Evolutionary conservation across 345 rosid species (phyloP), one percentile per base, ranked within the genome.

Genomic region (Dovyalis caffra): DNA sequence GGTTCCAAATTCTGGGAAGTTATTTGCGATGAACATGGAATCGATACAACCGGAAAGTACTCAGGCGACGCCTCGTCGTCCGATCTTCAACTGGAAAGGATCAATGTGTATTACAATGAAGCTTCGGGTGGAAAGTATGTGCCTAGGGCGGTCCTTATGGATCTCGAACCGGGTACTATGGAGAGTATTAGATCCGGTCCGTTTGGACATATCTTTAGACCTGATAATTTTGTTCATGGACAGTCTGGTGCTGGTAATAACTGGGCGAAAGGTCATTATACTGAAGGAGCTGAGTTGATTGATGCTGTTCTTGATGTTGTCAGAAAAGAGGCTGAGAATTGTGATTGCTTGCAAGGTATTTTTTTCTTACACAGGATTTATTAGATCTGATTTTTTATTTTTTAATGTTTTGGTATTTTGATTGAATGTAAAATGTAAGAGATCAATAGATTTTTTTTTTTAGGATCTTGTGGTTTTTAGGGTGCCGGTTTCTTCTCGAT

Each of bases 1-100:
- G 98, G 98, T 23, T 91, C 98, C 83, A 94, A 94, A 73, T 94
- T 94, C 81, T 94, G 98, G 98, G 98, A 94, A 75, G 98, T 94
- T 6, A 94, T 94, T 74, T 94, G 98, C 87, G 92, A 88, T 75
- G 97, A 94, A 76, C 98, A 94, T 70, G 98, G 98, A 25, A 86
- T 94, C 57, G 97, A 94, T 80, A 88, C 97, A 32, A 88, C 92
- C 43, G 98, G 97, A 0, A 84, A 91, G 75, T 94, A 88, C 85
- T 80, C 40, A n/a, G 95, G 89, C 10, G 93, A 84, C 21, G 85
- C 80, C 7, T 76, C 60, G 2, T 43, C 83, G 9, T 85, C 89
- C 25, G 94, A 90, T 83, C 83, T 87, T 37, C 97, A 90, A 78
- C 88, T 94, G 66, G 98, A 94, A 83, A 85, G 97, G 35, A 94